These are phyloP conservation scores for Halenospora varia DNA, from an alignment of 495 filamentous ascomycete species.

Conservation along the genomic window DNA sequence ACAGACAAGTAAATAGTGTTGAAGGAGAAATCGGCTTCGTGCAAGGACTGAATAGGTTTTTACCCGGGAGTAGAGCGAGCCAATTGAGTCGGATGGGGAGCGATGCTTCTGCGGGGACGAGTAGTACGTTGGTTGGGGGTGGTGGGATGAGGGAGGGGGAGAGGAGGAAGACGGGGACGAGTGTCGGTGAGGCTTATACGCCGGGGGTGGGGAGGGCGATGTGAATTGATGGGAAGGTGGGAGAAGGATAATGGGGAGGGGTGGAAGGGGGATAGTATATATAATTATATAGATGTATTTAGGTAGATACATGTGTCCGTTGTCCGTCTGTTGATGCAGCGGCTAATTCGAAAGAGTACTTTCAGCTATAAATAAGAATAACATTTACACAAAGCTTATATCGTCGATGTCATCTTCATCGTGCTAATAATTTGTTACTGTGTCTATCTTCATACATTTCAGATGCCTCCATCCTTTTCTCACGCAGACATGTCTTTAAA, in stretches of 20 bases:
- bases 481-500: no score
- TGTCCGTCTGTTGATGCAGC: neutral
- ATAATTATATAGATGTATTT: neutral
- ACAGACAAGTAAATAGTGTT: neutral
- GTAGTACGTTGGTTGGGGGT: no score
- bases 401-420: no score
- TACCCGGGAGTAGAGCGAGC: constrained; percentile 1
- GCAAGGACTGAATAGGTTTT: neutral
- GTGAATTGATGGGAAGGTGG: constrained; percentile 7
- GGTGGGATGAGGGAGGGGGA: neutral
- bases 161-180: constrained; percentile 1
- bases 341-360: neutral
- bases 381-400: no score
- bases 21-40: neutral
- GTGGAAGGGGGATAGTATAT: neutral
- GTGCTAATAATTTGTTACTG: no score
- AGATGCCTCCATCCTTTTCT: no score
- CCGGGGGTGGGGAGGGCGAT: constrained; percentile 17
- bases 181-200: neutral
- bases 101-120: no score
- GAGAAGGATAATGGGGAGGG: neutral
- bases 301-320: no score
- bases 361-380: no score
- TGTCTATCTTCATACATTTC: no score
- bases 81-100: constrained; percentile 2